Conservation (phyloP, 768 basidiomycete genomes). For the Tylopilus subfusipes region DNA sequence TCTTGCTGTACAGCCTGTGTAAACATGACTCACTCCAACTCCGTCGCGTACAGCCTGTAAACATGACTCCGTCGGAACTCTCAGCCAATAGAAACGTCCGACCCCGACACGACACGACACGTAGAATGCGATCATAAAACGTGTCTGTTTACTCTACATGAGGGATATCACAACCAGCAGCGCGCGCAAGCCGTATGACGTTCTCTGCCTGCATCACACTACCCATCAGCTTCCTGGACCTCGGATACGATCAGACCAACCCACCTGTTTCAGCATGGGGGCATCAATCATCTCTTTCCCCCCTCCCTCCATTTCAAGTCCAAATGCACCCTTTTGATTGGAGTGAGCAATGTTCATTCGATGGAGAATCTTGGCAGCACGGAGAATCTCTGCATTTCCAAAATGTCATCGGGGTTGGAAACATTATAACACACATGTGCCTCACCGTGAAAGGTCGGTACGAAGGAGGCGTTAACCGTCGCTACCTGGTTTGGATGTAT, state of each 20-base stretch:
- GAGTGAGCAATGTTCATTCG: conserved; percentile 59
- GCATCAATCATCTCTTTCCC: conserved; percentile 85
- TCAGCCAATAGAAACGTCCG: background rate
- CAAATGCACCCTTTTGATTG: conserved; percentile 62
- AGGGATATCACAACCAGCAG: conserved; percentile 55
- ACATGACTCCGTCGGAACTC: background rate
- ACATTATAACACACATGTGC: background rate
- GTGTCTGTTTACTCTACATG: conserved; percentile 25
- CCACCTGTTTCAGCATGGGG: conserved; percentile 77
- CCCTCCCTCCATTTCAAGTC: conserved; percentile 54
- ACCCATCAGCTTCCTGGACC: conserved; percentile 1
- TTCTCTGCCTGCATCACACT: conserved; percentile 42
- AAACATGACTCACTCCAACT: background rate
- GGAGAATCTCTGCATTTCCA: conserved; percentile 57
- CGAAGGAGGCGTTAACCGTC: conserved; percentile 72
- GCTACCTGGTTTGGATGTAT: conserved; percentile 87
- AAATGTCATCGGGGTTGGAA: background rate
- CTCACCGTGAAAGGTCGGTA: conserved; percentile 68
- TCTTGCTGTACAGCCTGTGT: background rate
- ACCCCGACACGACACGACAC: too few relatives aligned
- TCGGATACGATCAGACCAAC: background rate
- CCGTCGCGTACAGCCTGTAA: background rate
- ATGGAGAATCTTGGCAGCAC: conserved; percentile 69
- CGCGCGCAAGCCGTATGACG: conserved; percentile 48
- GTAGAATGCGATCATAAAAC: background rate